These are phyloP conservation scores for Moricandia moricandioides DNA, from an alignment of 345 rosid species.

Conservation along the genomic window DNA sequence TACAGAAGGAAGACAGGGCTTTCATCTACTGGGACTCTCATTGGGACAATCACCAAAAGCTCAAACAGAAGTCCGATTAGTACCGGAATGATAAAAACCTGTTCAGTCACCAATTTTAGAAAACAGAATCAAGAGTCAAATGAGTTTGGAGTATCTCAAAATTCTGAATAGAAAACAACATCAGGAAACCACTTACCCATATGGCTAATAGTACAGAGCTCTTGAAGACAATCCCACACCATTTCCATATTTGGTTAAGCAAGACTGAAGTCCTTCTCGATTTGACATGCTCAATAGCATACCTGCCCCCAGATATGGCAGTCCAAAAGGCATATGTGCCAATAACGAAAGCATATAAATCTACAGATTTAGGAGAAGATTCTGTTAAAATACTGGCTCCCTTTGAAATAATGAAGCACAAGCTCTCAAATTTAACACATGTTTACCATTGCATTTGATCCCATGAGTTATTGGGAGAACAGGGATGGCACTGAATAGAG, in stretches of 20 bases:
- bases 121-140: not conserved
- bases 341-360: constrained; percentile 87
- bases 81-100: constrained; percentile 94
- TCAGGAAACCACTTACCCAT: constrained; percentile 60
- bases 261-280: constrained; percentile 70
- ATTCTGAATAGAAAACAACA: not conserved
- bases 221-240: constrained; percentile 85
- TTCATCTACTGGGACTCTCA: constrained; percentile 99
- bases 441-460: constrained; percentile 92
- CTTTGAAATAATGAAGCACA: not conserved
- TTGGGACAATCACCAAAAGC: constrained; percentile 95
- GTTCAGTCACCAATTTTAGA: constrained; percentile 3
- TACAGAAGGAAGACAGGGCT: constrained; percentile 98
- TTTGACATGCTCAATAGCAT: constrained; percentile 72
- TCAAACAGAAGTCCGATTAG: constrained; percentile 93
- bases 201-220: constrained; percentile 77
- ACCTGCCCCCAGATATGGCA: constrained; percentile 81
- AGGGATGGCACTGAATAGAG: constrained; percentile 90
- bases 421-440: not conserved
- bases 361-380: constrained; percentile 39
- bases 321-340: constrained; percentile 98
- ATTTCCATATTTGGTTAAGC: constrained; percentile 72
- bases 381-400: not conserved
- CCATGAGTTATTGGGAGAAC: constrained; percentile 96
- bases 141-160: not conserved